phyloP scores from a whole-genome alignment of 192 early-diverging fungal species.

The Pecoramyces ruminantium region DNA sequence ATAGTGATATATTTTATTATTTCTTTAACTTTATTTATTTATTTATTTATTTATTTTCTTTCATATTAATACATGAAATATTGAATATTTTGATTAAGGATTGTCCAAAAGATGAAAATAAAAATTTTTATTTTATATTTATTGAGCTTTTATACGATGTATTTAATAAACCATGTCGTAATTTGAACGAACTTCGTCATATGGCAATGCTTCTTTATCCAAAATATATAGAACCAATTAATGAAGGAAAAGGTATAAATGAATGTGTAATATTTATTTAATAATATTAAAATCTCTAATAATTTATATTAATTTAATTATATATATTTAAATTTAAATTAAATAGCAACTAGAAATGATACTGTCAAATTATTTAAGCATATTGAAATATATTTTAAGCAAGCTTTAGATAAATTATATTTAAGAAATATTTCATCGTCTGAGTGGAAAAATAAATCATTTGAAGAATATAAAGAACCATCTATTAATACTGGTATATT shows the following conservation, averaged over 20 bases:
- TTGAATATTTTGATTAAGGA: background rate
- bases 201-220: conserved; percentile 65
- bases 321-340: too few relatives aligned
- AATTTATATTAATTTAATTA: too few relatives aligned
- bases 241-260: conserved; percentile 50
- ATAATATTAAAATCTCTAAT: too few relatives aligned
- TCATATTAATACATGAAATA: conserved; percentile 32
- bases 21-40: too few relatives aligned
- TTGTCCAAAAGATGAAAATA: conserved; percentile 25
- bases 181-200: conserved; percentile 76
- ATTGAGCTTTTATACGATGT: conserved; percentile 65
- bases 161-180: conserved; percentile 59
- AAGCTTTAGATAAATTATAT: conserved; percentile 70
- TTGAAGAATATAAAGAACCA: background rate
- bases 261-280: too few relatives aligned
- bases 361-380: conserved; percentile 54
- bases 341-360: conserved; percentile 38
- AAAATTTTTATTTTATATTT: conserved; percentile 51
- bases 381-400: conserved; percentile 62
- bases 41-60: conserved; percentile 36
- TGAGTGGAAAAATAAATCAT: conserved; percentile 44
- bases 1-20: too few relatives aligned
- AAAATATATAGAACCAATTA: conserved; percentile 73
- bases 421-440: conserved; percentile 77
- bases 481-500: conserved; percentile 3